These are phyloP conservation scores for Pseudogymnoascus verrucosus DNA, from an alignment of 2,329 filamentous ascomycete species.

Conservation along the genomic window DNA sequence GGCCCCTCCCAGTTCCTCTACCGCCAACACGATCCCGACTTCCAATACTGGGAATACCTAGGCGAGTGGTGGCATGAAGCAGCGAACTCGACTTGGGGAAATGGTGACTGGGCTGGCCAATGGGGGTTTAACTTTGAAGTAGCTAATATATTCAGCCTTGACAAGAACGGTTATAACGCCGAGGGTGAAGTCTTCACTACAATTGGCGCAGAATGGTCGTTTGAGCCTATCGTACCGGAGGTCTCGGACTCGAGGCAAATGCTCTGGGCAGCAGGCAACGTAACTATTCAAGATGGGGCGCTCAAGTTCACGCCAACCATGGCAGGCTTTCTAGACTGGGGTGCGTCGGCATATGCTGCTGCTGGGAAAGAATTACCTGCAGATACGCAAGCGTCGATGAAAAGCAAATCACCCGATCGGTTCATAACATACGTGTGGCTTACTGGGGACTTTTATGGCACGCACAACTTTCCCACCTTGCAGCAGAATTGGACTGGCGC, in stretches of 20 bases:
- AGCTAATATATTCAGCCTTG: constrained; percentile 34
- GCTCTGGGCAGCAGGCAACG: constrained; percentile 34
- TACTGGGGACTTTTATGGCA: constrained; percentile 36
- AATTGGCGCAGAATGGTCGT: constrained; percentile 36
- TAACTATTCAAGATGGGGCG: constrained; percentile 23
- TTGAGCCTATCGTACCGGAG: constrained; percentile 32
- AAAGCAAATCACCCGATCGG: constrained; percentile 33
- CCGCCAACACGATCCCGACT: constrained; percentile 30
- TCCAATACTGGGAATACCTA: constrained; percentile 32
- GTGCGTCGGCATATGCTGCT: constrained; percentile 35
- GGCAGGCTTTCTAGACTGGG: constrained; percentile 35
- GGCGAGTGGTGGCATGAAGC: constrained; percentile 35
- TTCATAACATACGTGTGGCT: constrained; percentile 37
- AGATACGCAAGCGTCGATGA: constrained; percentile 30
- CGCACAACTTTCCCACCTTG: constrained; percentile 30
- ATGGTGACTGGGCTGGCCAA: constrained; percentile 29
- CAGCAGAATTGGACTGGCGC: constrained; percentile 39
- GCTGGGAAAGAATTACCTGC: constrained; percentile 35
- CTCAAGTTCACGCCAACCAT: constrained; percentile 33
- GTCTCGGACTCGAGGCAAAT: constrained; percentile 34
- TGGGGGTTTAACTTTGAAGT: constrained; percentile 41
- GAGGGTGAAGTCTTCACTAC: constrained; percentile 34
- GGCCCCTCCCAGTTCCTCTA: constrained; percentile 35
- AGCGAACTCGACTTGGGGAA: constrained; percentile 31
- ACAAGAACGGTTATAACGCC: constrained; percentile 32